Evolutionary conservation across 2,329 filamentous ascomycete genomes (phyloP).

Genomic region (Microdochium bolleyi): DNA sequence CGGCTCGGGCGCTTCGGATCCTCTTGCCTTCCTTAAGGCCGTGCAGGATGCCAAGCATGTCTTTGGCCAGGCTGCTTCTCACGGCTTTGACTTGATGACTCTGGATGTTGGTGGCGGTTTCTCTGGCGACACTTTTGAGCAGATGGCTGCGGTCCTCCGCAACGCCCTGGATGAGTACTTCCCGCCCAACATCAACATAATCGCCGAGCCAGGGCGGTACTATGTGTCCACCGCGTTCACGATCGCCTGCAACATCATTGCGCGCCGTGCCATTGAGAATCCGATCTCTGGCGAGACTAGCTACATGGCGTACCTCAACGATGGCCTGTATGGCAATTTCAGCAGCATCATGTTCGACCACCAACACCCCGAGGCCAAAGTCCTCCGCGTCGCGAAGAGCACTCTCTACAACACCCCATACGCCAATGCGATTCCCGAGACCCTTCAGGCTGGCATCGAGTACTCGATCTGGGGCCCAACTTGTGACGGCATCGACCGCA

Average conservation of each 20-base stretch:
- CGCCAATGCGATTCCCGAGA: slow-evolving; percentile 34
- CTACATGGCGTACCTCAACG: slow-evolving; percentile 97
- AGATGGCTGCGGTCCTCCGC: slow-evolving; percentile 75
- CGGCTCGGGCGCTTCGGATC: slow-evolving; percentile 90
- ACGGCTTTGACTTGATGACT: slow-evolving; percentile 77
- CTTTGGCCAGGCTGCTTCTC: slow-evolving; percentile 71
- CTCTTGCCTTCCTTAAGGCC: slow-evolving; percentile 83
- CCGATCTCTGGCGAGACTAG: slow-evolving; percentile 56
- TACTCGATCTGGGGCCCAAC: slow-evolving; percentile 99
- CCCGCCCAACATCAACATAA: slow-evolving; percentile 72
- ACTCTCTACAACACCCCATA: slow-evolving; percentile 49
- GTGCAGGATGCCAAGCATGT: slow-evolving; percentile 82
- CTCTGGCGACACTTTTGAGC: slow-evolving; percentile 81
- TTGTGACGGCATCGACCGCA: slow-evolving; percentile 95
- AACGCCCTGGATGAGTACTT: slow-evolving; percentile 82
- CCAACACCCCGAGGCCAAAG: slow-evolving; percentile 79
- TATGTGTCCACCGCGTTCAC: slow-evolving; percentile 93
- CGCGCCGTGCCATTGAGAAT: slow-evolving; percentile 79
- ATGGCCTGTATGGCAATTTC: slow-evolving; percentile 97
- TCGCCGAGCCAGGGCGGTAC: slow-evolving; percentile 93
- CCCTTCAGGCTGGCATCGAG: slow-evolving; percentile 48
- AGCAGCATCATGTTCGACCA: slow-evolving; percentile 99
- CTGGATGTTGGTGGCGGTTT: slow-evolving; percentile 95
- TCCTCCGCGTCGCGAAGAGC: slow-evolving; percentile 57
- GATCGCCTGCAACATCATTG: slow-evolving; percentile 91